Conservation (phyloP, 176 grass and related monocot genomes). For the Juncus effusus region DNA sequence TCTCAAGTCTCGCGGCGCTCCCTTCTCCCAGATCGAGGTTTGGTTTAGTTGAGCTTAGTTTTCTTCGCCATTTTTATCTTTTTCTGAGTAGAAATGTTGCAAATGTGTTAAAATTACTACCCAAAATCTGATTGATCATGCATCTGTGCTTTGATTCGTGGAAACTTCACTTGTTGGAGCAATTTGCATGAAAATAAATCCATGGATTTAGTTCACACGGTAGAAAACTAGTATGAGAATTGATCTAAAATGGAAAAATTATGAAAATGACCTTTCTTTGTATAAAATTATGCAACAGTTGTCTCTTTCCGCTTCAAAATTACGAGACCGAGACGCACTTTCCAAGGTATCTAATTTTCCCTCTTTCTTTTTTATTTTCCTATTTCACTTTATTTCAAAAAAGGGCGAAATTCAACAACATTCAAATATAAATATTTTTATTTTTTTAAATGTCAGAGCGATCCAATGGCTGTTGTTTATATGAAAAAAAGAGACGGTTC, state of each 20-base stretch:
- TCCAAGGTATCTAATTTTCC: conserved; percentile 47
- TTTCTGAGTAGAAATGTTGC: conserved; percentile 18
- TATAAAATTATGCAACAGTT: conserved; percentile 52
- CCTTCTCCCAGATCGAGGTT: conserved; percentile 89
- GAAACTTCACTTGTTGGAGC: no score
- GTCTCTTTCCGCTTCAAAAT: conserved; percentile 70
- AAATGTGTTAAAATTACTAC: not conserved
- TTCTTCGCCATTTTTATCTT: conserved; percentile 18
- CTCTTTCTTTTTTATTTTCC: conserved; percentile 23
- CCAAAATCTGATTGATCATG: no score
- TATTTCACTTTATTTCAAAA: conserved; percentile 6
- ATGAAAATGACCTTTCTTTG: not conserved
- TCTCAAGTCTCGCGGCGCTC: conserved; percentile 61
- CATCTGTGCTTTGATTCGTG: no score
- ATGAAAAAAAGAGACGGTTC: conserved; percentile 67
- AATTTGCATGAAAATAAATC: not conserved
- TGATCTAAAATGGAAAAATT: not conserved
- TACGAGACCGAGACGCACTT: conserved; percentile 64
- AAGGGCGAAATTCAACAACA: not conserved
- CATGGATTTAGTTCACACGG: not conserved
- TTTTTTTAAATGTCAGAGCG: conserved; percentile 40
- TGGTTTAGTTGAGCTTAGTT: conserved; percentile 15
- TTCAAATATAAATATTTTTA: conserved; percentile 21
- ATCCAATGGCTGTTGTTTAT: conserved; percentile 70
- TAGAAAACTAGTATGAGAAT: no score